These are phyloP conservation scores for Mycena kentingensis DNA, from an alignment of 768 basidiomycete genomes.

Conservation along the genomic window DNA sequence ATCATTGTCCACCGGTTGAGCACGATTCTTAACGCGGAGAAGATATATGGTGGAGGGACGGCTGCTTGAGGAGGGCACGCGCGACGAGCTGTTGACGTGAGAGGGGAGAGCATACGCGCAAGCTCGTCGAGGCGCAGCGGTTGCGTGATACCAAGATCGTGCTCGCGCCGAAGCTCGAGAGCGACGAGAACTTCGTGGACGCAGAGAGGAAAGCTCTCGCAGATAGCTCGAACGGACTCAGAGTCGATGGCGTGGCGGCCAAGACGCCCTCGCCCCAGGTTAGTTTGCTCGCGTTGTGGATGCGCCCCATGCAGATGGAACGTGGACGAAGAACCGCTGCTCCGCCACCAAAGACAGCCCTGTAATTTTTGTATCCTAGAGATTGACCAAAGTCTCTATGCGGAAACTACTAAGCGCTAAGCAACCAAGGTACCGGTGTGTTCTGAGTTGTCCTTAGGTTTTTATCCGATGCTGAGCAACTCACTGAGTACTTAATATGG, in stretches of 20 bases:
- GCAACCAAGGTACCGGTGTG: no score
- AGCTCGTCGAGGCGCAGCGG: constrained; percentile 77
- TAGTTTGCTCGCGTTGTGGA: constrained; percentile 61
- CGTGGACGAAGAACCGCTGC: no score
- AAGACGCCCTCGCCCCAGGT: constrained; percentile 33
- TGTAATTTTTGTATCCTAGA: no score
- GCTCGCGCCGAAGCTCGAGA: constrained; percentile 30
- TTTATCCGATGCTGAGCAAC: no score
- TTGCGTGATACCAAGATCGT: constrained; percentile 57
- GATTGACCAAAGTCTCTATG: no score
- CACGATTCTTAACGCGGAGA: constrained; percentile 82
- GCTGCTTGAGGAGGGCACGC: constrained; percentile 79
- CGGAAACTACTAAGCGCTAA: no score
- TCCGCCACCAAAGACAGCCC: no score
- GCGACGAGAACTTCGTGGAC: constrained; percentile 54
- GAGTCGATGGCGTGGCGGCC: constrained; percentile 33
- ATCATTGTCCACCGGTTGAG: constrained; percentile 79
- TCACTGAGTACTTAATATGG: no score
- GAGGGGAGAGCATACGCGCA: constrained; percentile 66
- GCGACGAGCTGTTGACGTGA: constrained; percentile 60
- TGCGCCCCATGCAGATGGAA: constrained; percentile 69
- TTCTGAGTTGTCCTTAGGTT: no score
- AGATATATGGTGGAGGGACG: constrained; percentile 87
- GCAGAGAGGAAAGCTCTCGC: constrained; percentile 63
- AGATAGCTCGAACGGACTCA: constrained; percentile 48